Evolutionary conservation across 2,329 filamentous ascomycete species (phyloP).

Genomic region (Sporothrix protearum): DNA sequence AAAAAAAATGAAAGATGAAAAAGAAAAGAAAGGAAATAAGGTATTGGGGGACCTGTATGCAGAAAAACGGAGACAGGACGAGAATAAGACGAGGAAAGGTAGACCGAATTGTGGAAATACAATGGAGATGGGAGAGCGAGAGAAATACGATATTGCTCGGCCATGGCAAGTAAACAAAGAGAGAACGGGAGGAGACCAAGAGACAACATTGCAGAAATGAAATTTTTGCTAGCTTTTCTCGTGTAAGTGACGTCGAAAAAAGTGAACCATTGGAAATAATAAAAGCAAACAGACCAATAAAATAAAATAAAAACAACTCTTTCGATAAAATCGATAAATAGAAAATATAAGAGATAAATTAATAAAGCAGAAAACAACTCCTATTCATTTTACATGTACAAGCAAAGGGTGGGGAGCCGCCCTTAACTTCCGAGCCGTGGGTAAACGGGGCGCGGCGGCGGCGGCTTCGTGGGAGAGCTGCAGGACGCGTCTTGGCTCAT

Average conservation of each 20-base stretch:
- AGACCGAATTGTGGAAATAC: not conserved
- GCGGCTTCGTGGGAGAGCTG: constrained; percentile 6
- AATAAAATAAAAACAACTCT: not conserved
- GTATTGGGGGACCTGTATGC: not conserved
- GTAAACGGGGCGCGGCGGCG: not conserved
- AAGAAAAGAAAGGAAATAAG: not conserved
- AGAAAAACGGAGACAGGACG: not conserved
- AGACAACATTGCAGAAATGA: not conserved
- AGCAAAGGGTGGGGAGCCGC: not conserved
- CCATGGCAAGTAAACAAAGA: not conserved
- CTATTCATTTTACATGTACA: too few relatives aligned
- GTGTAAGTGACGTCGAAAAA: not conserved
- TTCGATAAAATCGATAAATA: not conserved
- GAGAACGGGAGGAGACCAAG: not conserved
- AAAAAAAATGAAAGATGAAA: too few relatives aligned
- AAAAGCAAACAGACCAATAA: not conserved
- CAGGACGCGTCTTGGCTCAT: constrained; percentile 6
- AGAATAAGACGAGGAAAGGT: not conserved
- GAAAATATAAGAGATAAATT: not conserved
- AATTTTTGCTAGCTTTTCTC: not conserved
- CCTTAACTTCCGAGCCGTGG: not conserved
- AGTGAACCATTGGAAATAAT: not conserved
- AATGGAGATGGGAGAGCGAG: not conserved
- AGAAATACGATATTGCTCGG: not conserved
- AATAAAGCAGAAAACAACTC: not conserved